Conservation (phyloP, 495 filamentous ascomycete genomes). For the Penicillium lividum region DNA sequence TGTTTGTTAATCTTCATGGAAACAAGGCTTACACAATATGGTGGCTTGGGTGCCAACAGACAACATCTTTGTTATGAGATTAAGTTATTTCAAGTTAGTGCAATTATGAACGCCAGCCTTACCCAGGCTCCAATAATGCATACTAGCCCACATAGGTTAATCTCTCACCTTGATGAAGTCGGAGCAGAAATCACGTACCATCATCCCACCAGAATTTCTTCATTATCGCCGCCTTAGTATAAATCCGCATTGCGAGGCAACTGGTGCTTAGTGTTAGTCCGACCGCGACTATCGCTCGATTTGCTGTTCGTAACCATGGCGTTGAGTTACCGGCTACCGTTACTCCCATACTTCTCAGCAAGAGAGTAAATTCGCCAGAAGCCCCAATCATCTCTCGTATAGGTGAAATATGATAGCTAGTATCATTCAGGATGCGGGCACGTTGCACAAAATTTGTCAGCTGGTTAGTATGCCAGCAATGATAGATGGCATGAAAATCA, state of each 20-base stretch:
- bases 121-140: constrained; percentile 2
- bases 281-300: constrained; percentile 6
- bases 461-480: no score
- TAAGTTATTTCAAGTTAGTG: neutral
- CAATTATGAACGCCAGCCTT: no score
- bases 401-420: no score
- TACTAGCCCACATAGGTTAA: neutral
- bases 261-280: constrained; percentile 9
- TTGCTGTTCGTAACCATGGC: constrained; percentile 7
- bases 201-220: constrained; percentile 16
- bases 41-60: neutral
- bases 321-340: neutral
- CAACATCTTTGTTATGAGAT: neutral
- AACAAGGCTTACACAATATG: neutral
- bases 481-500: no score
- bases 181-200: neutral
- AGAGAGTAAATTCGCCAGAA: neutral
- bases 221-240: constrained; percentile 7
- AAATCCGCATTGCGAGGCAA: constrained; percentile 8
- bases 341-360: no score
- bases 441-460: no score
- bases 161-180: neutral
- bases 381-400: neutral
- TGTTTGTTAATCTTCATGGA: neutral
- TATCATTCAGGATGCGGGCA: no score